Base-by-base conservation (phyloP, 1,284 basidiomycete species). In the Calocybe gambosa region DNA sequence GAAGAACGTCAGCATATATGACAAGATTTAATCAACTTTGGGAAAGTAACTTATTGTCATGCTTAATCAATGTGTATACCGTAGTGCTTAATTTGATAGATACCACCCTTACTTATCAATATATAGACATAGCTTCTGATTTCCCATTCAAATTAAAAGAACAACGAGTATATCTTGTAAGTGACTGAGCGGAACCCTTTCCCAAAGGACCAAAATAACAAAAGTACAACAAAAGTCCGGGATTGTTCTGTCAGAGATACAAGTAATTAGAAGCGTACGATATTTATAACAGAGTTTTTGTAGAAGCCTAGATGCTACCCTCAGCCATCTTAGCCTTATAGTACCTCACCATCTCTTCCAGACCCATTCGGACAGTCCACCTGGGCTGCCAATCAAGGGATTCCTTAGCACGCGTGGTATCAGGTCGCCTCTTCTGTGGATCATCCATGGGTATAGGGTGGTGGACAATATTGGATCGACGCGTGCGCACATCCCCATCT, bases 291-390 rank as follows among this genome's bases (percentile, higher is more conserved):
- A n/a, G n/a, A n/a, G n/a, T n/a, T n/a, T n/a, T n/a, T n/a, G 8
- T n/a, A 31, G 28, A n/a, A n/a, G 28, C 16, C 35, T 45, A 51
- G 42, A 91, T 71, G 59, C 80, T 84, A 34, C 88, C 89, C 64
- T 91, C 89, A 5, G 74, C 77, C 78, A 91, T 85, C 70, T 85
- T 89, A 19, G 85, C 81, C 66, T 89, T 89, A 71, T 92, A 94
- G 67, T 92, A 95, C 50, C 85, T 71, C 31, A 92, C 88, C 85
- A 93, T 95, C 72, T 95, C 93, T 67, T 90, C 86, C 45, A 95
- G 64, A n/a, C 93, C 92, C 78, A 90, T 91, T 49, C 80, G 74
- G 19, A 93, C 82, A 13, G 85, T 85, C 90, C 93, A 98, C 58
- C 82, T 76, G n/a, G 94, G 93, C 61, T 94, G 81, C 95, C 95